Evolutionary conservation across 768 basidiomycete genomes (phyloP), one percentile per base, ranked within the genome.

Genomic region (Holtermannia corniformis): DNA sequence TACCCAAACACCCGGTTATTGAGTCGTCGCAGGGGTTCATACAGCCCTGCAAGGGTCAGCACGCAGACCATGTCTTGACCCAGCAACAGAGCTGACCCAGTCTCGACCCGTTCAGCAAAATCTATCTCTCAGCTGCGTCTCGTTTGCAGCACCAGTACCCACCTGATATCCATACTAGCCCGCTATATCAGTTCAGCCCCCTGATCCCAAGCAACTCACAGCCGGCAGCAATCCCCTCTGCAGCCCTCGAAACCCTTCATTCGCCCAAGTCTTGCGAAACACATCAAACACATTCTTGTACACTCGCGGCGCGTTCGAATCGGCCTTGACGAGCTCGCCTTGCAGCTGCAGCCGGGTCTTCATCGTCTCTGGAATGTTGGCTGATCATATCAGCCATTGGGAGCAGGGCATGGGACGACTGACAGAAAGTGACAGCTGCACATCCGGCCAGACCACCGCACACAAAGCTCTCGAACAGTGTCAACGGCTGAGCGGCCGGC

Each of bases 341-440:
- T 97, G 91, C 22, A 99, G 79, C 71, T 99, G 95, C 47, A 99
- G 75, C 51, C 93, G 84, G 41, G 95, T 97, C 74, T 97, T 97
- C 43, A 87, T 86, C 20, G 91, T 88, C 64, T 74, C 70, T 11
- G 71, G 71, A 21, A 70, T 66, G 37, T 64, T 63, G 21, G 62
- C 68, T 62, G 28, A 10, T 46, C 51, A 47, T 21, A 21, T 16
- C 25, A 45, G 7, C 13, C 24, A 27, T 16, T 14, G 44, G 32
- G 43, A 20, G 40, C 12, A 47, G 22, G 20, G n/a, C 28, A 47
- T 13, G 51, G 24, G 14, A 22, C 41, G 20, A 64, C 70, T 62
- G 44, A 72, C 70, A 72, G 12, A 72, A 62, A 10, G 71, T 64
- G 58, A 92, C 91, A 28, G 92, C 93, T 42, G 86, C 83, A 71